Percentiles rank a stretch among this genome's conserved stretches.
Evolutionary conservation across 2,329 filamentous ascomycete genomes (phyloP).

Genomic region (Fusarium coicis): DNA sequence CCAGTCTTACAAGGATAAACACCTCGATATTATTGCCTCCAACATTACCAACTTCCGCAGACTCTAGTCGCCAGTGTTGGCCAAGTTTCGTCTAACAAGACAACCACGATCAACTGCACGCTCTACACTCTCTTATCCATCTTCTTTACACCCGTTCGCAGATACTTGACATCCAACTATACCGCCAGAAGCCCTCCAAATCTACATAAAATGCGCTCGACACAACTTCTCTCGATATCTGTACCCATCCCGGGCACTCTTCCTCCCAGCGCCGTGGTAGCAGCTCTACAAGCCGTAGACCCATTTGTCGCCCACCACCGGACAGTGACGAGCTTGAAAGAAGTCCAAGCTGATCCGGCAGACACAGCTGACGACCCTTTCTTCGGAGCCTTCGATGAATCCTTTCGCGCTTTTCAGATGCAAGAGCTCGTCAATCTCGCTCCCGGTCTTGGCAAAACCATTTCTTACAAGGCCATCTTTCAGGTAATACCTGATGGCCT

Average conservation of each 20-base stretch:
- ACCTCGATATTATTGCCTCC: slow-evolving; percentile 11
- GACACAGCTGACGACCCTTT: slow-evolving; percentile 54
- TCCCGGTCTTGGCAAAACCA: slow-evolving; percentile 54
- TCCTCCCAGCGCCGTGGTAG: slow-evolving; percentile 51
- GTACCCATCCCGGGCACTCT: slow-evolving; percentile 55
- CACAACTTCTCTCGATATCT: slow-evolving; percentile 50
- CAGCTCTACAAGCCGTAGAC: slow-evolving; percentile 53
- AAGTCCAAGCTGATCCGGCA: slow-evolving; percentile 47
- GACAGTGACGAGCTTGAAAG: slow-evolving; percentile 50
- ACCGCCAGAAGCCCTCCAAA: background rate
- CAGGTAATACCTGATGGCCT: slow-evolving; percentile 55
- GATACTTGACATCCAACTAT: background rate
- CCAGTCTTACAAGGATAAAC: slow-evolving; percentile 29
- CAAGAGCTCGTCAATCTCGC: slow-evolving; percentile 50
- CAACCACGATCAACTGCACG: background rate
- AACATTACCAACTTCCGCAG: slow-evolving; percentile 7
- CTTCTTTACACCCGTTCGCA: background rate
- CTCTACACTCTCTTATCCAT: background rate
- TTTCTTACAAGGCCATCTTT: slow-evolving; percentile 57
- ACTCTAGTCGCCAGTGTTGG: slow-evolving; percentile 1
- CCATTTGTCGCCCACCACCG: slow-evolving; percentile 56
- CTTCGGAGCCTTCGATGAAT: slow-evolving; percentile 52
- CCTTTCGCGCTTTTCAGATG: slow-evolving; percentile 50
- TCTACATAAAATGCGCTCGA: slow-evolving; percentile 45
- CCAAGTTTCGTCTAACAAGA: background rate